Conservation (phyloP, 2,329 filamentous ascomycete species). For the Sarocladium brachiariae region DNA sequence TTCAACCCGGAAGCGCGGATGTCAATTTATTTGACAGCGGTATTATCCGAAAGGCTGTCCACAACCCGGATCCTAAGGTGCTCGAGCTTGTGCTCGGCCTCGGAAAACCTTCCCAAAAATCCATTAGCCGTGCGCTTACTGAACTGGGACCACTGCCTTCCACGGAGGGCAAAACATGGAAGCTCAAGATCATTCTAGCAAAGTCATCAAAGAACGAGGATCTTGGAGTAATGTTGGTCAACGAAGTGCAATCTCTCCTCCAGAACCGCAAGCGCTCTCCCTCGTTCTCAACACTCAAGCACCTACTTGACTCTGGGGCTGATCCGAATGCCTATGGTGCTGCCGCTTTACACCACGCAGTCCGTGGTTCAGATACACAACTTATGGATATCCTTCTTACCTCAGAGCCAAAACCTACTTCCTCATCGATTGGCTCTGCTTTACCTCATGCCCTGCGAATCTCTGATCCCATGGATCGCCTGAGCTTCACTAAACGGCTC, state of each 20-base stretch:
- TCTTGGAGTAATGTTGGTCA: slow-evolving; percentile 38
- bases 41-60: slow-evolving; percentile 33
- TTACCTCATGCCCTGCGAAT: slow-evolving; percentile 48
- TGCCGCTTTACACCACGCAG: slow-evolving; percentile 42
- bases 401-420: slow-evolving; percentile 26
- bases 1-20: slow-evolving; percentile 46
- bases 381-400: slow-evolving; percentile 44
- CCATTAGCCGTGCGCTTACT: slow-evolving; percentile 36
- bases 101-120: slow-evolving; percentile 36
- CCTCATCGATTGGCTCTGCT: slow-evolving; percentile 39
- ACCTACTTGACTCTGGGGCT: slow-evolving; percentile 43
- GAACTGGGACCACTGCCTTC: slow-evolving; percentile 36
- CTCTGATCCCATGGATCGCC: slow-evolving; percentile 41
- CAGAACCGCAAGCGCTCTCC: slow-evolving; percentile 29
- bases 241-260: slow-evolving; percentile 42
- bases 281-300: slow-evolving; percentile 36
- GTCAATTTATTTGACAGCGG: slow-evolving; percentile 41
- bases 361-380: slow-evolving; percentile 36
- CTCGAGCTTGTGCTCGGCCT: slow-evolving; percentile 40
- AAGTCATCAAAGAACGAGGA: slow-evolving; percentile 35
- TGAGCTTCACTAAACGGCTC: slow-evolving; percentile 43
- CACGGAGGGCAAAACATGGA: slow-evolving; percentile 39
- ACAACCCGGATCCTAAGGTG: slow-evolving; percentile 39
- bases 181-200: slow-evolving; percentile 40
- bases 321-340: slow-evolving; percentile 48